Evolutionary conservation across 1,284 basidiomycete species (phyloP), one percentile per base, ranked within the genome.

Genomic region (Sphaerobolus stellatus): DNA sequence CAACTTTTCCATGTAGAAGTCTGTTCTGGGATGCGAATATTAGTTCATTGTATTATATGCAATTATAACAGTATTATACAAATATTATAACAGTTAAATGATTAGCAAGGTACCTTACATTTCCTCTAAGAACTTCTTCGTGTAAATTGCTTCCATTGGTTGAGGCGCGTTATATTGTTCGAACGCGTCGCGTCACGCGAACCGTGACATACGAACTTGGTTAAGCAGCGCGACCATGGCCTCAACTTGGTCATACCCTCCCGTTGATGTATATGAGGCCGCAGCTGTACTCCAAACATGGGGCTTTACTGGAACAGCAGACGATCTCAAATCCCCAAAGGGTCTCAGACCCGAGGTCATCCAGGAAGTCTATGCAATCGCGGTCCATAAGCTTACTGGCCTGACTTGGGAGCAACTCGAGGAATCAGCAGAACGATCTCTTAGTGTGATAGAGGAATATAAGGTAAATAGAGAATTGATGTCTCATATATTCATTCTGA

Each of bases 341-440:
- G 52, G 52, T 16, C 46, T 54, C 6, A 54, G 43, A 43, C 52
- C 84, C 0, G 84, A 88, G 34, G 87, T 88, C 56, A 86, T 91
- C 18, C 79, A 86, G 44, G 74, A 71, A 48, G 78, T 90, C 24
- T 91, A 86, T 68, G 75, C 74, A 50, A 79, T 82, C 2, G 85
- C 90, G 61, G 76, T 94, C 29, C 78, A 86, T 41, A 81, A 86
- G 61, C 79, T 92, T 50, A 88, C 86, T 34, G 80, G 80, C 34
- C 75, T 92, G 50, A 76, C 77, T 8, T 73, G 79, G 22, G 83
- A 88, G 5, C 66, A 72, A 38, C 73, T 93, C 2, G 80, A 83
- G 57, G 76, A 78, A 1, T 81, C 89, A 0, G 78, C 81, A 0
- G 77, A 84, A 54, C 74, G 72, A 45, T 75, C 83, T 0, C 67